Evolutionary conservation across 371 early-diverging fungal species (phyloP).

Genomic region (Rhizopus arrhizus): DNA sequence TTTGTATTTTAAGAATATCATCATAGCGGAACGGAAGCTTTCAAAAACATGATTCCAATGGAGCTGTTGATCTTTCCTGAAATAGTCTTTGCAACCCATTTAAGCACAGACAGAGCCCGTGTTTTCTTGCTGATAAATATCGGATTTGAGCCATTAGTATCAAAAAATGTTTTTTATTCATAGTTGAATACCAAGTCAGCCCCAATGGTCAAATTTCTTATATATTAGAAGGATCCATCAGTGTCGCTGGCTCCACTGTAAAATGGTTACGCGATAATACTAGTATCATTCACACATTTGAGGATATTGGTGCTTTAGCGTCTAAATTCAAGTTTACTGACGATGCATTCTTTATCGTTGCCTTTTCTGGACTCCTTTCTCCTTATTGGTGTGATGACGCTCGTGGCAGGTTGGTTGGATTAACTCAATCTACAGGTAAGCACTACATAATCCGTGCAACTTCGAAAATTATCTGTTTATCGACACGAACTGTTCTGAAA

Average conservation of each 20-base stretch:
- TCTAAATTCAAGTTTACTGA: slow-evolving; percentile 71
- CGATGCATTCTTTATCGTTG: slow-evolving; percentile 94
- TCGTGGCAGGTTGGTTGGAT: slow-evolving; percentile 84
- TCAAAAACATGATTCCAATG: too few relatives aligned
- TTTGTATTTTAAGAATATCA: too few relatives aligned
- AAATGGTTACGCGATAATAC: slow-evolving; percentile 91
- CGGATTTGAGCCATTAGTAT: slow-evolving; percentile 76
- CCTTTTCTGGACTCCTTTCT: slow-evolving; percentile 93
- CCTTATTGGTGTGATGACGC: slow-evolving; percentile 96
- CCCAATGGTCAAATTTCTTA: slow-evolving; percentile 72
- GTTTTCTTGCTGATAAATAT: slow-evolving; percentile 96
- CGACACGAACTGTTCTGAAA: slow-evolving; percentile 85
- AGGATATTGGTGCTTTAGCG: slow-evolving; percentile 66
- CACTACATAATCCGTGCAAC: slow-evolving; percentile 86
- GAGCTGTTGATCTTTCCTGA: too few relatives aligned
- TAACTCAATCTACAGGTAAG: slow-evolving; percentile 87
- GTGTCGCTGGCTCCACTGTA: slow-evolving; percentile 92
- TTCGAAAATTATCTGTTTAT: slow-evolving; percentile 89
- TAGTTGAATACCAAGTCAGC: slow-evolving; percentile 90
- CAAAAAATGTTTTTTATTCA: slow-evolving; percentile 85
- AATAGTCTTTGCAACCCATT: too few relatives aligned
- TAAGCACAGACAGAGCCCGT: slow-evolving; percentile 94
- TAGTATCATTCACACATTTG: slow-evolving; percentile 71
- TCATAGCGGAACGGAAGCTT: too few relatives aligned
- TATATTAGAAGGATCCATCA: slow-evolving; percentile 94